Evolutionary conservation across 306 rosid species (phyloP).

Genomic region (Acmispon strigosus): DNA sequence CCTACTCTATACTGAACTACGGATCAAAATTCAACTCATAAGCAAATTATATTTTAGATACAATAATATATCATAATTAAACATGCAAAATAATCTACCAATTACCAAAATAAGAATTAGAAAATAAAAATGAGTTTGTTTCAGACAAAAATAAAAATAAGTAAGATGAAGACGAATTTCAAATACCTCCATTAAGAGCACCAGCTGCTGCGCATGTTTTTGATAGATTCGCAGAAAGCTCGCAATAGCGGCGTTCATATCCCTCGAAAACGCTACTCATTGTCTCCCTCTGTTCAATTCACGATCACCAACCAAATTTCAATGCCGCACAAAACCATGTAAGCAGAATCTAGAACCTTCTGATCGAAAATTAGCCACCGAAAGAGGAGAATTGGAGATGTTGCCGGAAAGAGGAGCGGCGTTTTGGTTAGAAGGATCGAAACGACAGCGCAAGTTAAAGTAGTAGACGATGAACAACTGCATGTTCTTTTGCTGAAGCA

Average conservation of each 20-base stretch:
- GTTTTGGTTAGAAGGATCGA: conserved; percentile 1
- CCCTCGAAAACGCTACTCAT: conserved; percentile 64
- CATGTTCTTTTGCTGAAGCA: background rate
- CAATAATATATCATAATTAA: background rate
- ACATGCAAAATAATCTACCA: background rate
- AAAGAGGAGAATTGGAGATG: background rate
- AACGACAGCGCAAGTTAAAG: conserved; percentile 14
- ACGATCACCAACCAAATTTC: conserved; percentile 7
- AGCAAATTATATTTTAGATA: background rate
- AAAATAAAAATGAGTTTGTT: too few relatives aligned
- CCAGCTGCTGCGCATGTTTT: conserved; percentile 43
- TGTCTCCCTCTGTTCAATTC: conserved; percentile 16
- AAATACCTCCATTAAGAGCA: conserved; percentile 59
- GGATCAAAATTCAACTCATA: background rate
- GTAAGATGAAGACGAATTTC: background rate
- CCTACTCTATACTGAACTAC: background rate
- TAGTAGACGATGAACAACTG: background rate
- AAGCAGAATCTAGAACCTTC: background rate
- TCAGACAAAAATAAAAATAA: too few relatives aligned
- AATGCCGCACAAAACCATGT: background rate
- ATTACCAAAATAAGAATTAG: background rate
- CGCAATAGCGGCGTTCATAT: conserved; percentile 69
- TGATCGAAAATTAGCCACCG: background rate
- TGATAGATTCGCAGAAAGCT: conserved; percentile 63
- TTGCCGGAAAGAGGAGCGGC: background rate